Base-by-base conservation (phyloP, 2,329 filamentous ascomycete genomes). In the Golovinomyces cichoracearum region DNA sequence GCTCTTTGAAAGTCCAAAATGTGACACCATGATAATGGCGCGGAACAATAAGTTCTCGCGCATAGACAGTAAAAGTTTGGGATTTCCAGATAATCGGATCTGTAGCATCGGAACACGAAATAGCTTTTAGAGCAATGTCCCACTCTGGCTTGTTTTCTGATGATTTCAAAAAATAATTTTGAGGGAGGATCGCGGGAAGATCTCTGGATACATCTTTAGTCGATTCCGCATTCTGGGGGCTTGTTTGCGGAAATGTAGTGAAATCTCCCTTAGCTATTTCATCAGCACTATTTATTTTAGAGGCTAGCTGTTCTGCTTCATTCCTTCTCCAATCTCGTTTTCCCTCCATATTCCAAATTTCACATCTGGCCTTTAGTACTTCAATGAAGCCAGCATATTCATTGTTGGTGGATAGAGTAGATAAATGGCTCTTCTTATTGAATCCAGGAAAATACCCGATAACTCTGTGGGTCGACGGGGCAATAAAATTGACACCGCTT, bases 311-410 rank as follows among this genome's bases (percentile, higher is more conserved):
- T 31, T 63, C 63, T 26, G 60, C 63, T 48, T 79, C 74, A 47
- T 70, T 64, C 54, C 74, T 65, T 54, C 82, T 67, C 68, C 80
- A 88, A 58, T 90, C 83, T 49, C 67, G 73, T 1, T 71, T 71
- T 1, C 80, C 77, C 54, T 83, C 79, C 72, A 88, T 85, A 59
- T 86, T 78, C 80, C 80, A 86, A 46, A 86, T 76, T 56, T 88
- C 81, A 58, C 83, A 88, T 49, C 82, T 69, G 9, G 80, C 78
- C 58, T 80, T 81, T 31, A 88, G 60, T 0, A 88, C 76, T 40
- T 85, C 78, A 9, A 88, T 64, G 53, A 90, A 88, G 2, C 70
- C 70, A 1, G 78, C 73, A 65, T 86, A 88, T 57, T 88, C 82
- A 49, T 78, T 80, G 42, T 72, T 71, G 35, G 71, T 65, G 1